Base-by-base conservation (phyloP, 257 asterid genomes). In the Ilex asprella region DNA sequence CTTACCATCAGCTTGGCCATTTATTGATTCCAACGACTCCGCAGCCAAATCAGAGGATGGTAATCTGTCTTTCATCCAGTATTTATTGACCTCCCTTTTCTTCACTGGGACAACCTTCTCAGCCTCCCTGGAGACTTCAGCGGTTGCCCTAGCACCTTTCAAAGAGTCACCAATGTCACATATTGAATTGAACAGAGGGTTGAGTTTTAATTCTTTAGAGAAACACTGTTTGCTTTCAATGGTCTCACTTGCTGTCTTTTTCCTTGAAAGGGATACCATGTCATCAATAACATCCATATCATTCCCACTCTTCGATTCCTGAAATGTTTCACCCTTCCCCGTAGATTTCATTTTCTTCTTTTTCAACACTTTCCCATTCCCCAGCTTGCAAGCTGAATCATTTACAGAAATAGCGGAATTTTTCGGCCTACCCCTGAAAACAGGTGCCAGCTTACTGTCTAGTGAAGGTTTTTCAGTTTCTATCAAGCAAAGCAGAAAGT, bases 401-500 rank as follows among this genome's bases (percentile, higher is more conserved):
- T 58, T 69, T 5, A 57, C 70, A 67, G 81, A 69, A 39, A 58
- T 58, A 49, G 68, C 68, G 67, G 84, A 75, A 43, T 55, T 56
- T 35, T 55, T 53, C 13, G 53, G 70, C 66, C 32, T 62, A 67
- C 70, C 72, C 83, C 65, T 80, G 62, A 72, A 56, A 52, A 72
- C 67, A 66, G 78, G 67, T 65, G 73, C 74, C 67, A 58, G 58
- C 70, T 77, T 74, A 53, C 67, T 70, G 43, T 65, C 66, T 58
- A 64, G 52, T 10, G 76, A 68, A 69, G 16, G 29, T 31, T 75
- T 78, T 56, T 59, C 68, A 66, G 73, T 82, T 71, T 75, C 78
- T 43, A 62, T 67, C 70, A 86, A 65, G 75, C 75, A 82, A 61
- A 81, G 68, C 70, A 86, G 74, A 53, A 72, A 82, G 55, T 83